These are phyloP conservation scores for Dalbergia cultrata DNA, from an alignment of 306 rosid genomes.

Conservation along the genomic window DNA sequence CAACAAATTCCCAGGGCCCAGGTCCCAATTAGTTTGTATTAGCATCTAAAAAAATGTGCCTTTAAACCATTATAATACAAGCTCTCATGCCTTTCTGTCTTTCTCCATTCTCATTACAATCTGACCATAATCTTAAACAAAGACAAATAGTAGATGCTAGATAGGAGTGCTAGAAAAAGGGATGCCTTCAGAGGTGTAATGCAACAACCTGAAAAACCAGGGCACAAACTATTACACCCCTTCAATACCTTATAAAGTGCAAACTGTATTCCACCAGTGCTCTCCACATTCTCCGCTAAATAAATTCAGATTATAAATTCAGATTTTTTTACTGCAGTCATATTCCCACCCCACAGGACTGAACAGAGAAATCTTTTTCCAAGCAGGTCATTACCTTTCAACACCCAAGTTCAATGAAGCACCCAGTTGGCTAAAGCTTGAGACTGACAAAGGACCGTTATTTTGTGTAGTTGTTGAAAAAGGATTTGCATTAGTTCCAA, in stretches of 20 bases:
- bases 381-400: conserved; percentile 58
- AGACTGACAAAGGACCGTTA: conserved; percentile 68
- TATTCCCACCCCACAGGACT: conserved; percentile 21
- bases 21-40: conserved; percentile 28
- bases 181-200: conserved; percentile 3
- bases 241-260: conserved; percentile 16
- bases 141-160: not conserved
- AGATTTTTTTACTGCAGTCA: conserved; percentile 9
- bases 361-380: conserved; percentile 10
- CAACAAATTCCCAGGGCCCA: conserved; percentile 30
- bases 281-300: not conserved
- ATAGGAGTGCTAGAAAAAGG: conserved; percentile 28
- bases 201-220: conserved; percentile 22
- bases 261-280: conserved; percentile 22
- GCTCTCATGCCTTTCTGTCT: conserved; percentile 17
- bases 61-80: conserved; percentile 21
- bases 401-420: conserved; percentile 61
- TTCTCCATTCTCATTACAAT: not conserved
- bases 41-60: conserved; percentile 24
- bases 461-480: conserved; percentile 57
- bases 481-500: conserved; percentile 58
- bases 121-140: conserved; percentile 32
- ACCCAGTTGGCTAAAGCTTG: conserved; percentile 87
- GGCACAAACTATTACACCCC: conserved; percentile 16
- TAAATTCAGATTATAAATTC: not conserved